Conservation (phyloP, 2,329 filamentous ascomycete species). For the Sclerotinia borealis region DNA sequence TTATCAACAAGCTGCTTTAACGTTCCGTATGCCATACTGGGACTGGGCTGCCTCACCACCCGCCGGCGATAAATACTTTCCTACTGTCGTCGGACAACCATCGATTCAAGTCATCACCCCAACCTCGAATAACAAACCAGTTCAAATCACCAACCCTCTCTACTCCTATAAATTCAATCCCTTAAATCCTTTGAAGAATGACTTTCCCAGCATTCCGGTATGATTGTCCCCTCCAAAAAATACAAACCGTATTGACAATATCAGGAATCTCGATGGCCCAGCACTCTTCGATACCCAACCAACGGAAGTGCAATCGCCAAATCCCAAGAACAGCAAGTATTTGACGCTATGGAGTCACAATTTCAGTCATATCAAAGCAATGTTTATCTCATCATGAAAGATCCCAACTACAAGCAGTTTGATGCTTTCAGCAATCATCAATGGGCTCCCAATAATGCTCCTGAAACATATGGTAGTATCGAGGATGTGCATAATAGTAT, state of each 20-base stretch:
- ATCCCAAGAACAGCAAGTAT: conserved; percentile 22
- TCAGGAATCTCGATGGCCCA: conserved; percentile 21
- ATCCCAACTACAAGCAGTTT: conserved; percentile 57
- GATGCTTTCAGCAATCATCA: conserved; percentile 64
- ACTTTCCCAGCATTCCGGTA: conserved; percentile 18
- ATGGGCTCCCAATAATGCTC: conserved; percentile 38
- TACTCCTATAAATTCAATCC: conserved; percentile 56
- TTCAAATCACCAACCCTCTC: conserved; percentile 58
- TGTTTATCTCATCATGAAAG: conserved; percentile 24
- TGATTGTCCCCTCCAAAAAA: not conserved
- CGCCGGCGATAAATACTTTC: conserved; percentile 35
- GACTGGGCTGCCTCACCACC: conserved; percentile 42
- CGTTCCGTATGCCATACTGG: conserved; percentile 42
- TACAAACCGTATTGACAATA: not conserved
- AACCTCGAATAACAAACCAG: conserved; percentile 40
- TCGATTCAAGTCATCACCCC: conserved; percentile 23
- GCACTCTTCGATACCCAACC: conserved; percentile 24
- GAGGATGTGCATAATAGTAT: conserved; percentile 59
- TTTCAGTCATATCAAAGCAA: conserved; percentile 22
- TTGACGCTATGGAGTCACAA: conserved; percentile 21
- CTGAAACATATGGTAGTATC: conserved; percentile 32
- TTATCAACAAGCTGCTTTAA: conserved; percentile 40
- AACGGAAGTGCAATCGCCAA: conserved; percentile 17
- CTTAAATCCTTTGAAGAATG: conserved; percentile 34
- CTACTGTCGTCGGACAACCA: conserved; percentile 29